Base-by-base conservation (phyloP, 2,329 filamentous ascomycete species). In the Meredithiella fracta region DNA sequence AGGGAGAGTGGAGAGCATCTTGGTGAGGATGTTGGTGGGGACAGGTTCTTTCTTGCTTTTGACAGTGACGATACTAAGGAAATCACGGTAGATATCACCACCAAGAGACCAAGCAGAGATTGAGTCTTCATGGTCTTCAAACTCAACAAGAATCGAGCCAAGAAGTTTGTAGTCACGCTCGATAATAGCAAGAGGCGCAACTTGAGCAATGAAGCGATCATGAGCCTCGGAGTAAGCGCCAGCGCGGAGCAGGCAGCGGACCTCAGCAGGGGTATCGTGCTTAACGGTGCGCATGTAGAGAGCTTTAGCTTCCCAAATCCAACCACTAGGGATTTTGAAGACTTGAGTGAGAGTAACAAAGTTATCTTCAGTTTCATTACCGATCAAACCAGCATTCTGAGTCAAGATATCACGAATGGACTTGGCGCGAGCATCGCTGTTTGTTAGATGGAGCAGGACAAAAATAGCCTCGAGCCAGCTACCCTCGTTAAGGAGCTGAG, bases 281-380 rank as follows among this genome's bases (percentile, higher is more conserved):
- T 77, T 79, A 50, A 82, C 79, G 58, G 82, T 82, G 59, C 86
- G 84, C 68, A 88, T 89, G 67, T 85, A 84, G 14, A 91, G 74
- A 11, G 90, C 90, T 65, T 90, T 86, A 17, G 92, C 87, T 59
- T 87, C 80, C 80, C 86, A 94, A 53, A 97, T 75, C 89, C 91
- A 94, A 2, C 76, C 67, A 1, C 75, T 68, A 0, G 91, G 88
- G 44, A 97, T 78, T 60, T 79, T 77, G 54, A 90, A 78, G 31
- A 78, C 79, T 47, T 76, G 70, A 0, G 77, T 77, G 22, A 92
- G 71, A 14, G 76, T 74, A 9, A 68, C 70, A 67, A 82, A 87
- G 31, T 47, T 53, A 54, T 69, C 74, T 15, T 69, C 65, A 60
- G 76, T 74, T 52, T 82, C 75, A 2, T 75, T 71, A 6, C 82